A percentile compares a stretch with the other conserved stretches of the same genome.
phyloP scores from a whole-genome alignment of 2,329 filamentous ascomycete genomes.

The Fusarium bulbicola region DNA sequence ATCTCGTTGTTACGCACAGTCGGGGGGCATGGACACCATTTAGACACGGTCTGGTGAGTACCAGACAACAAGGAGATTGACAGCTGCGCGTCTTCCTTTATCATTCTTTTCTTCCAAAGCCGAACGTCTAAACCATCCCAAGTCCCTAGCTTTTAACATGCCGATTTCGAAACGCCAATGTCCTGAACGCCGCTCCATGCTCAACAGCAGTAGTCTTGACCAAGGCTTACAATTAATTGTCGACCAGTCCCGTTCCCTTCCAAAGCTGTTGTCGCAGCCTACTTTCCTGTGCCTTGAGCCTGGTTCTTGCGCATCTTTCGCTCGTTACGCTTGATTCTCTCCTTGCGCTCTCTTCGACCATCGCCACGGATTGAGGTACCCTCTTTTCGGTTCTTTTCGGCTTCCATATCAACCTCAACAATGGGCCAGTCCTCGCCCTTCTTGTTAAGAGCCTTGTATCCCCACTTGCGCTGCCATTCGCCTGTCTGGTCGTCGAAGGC shows the following conservation, averaged over 20 bases:
- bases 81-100: slow-evolving; percentile 28
- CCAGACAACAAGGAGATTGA: slow-evolving; percentile 25
- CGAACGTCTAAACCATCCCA: slow-evolving; percentile 25
- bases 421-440: slow-evolving; percentile 82
- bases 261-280: slow-evolving; percentile 11
- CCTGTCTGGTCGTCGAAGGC: slow-evolving; percentile 85
- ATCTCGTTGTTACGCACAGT: slow-evolving; percentile 1
- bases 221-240: slow-evolving; percentile 10
- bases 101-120: slow-evolving; percentile 32
- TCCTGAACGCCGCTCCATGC: slow-evolving; percentile 45
- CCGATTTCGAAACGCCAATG: slow-evolving; percentile 43
- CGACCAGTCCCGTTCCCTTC: slow-evolving; percentile 1
- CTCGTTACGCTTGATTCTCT: slow-evolving; percentile 77
- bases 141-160: slow-evolving; percentile 37
- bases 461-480: slow-evolving; percentile 95
- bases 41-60: slow-evolving; percentile 25
- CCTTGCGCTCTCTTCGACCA: slow-evolving; percentile 71
- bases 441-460: slow-evolving; percentile 91
- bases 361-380: slow-evolving; percentile 69
- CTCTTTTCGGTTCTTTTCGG: slow-evolving; percentile 70
- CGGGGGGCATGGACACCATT: slow-evolving; percentile 35
- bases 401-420: slow-evolving; percentile 87
- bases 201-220: slow-evolving; percentile 24
- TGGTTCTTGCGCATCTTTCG: slow-evolving; percentile 74
- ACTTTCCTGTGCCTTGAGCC: slow-evolving; percentile 48